Evolutionary conservation across 495 filamentous ascomycete species (phyloP).

Genomic region (Penicillium maclennaniae): DNA sequence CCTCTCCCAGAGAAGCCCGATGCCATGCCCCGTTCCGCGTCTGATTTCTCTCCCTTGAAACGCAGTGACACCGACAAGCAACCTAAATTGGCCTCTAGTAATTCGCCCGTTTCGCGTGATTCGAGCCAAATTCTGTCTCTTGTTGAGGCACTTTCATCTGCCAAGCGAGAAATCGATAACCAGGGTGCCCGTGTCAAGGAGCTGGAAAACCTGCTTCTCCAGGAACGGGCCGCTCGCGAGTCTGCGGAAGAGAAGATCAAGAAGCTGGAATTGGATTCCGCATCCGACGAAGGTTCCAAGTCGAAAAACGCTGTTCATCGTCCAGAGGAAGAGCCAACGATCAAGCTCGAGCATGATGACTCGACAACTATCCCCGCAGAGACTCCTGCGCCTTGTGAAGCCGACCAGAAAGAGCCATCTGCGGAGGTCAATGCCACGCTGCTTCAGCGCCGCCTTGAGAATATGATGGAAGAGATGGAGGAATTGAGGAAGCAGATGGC

Average conservation of each 20-base stretch:
- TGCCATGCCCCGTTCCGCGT: slow-evolving; percentile 45
- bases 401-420: slow-evolving; percentile 28
- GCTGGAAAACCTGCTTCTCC: slow-evolving; percentile 70
- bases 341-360: slow-evolving; percentile 18
- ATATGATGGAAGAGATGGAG: slow-evolving; percentile 78
- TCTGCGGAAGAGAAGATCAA: slow-evolving; percentile 76
- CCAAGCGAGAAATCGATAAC: slow-evolving; percentile 75
- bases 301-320: slow-evolving; percentile 34
- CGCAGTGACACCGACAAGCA: slow-evolving; percentile 71
- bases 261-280: slow-evolving; percentile 54
- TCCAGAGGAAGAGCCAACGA: slow-evolving; percentile 15
- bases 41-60: slow-evolving; percentile 56
- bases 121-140: slow-evolving; percentile 73
- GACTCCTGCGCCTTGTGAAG: slow-evolving; percentile 30
- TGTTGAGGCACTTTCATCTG: slow-evolving; percentile 72
- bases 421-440: slow-evolving; percentile 29
- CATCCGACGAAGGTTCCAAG: slow-evolving; percentile 16
- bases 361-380: slow-evolving; percentile 4
- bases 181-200: slow-evolving; percentile 75
- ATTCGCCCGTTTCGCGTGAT: slow-evolving; percentile 61
- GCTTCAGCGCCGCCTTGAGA: slow-evolving; percentile 72
- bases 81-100: slow-evolving; percentile 53
- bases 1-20: slow-evolving; percentile 89
- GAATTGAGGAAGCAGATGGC: slow-evolving; percentile 78
- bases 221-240: slow-evolving; percentile 78